Evolutionary conservation across 2,329 filamentous ascomycete genomes (phyloP), one percentile per base, ranked within the genome.

Genomic region (Trichophyton mentagrophytes): DNA sequence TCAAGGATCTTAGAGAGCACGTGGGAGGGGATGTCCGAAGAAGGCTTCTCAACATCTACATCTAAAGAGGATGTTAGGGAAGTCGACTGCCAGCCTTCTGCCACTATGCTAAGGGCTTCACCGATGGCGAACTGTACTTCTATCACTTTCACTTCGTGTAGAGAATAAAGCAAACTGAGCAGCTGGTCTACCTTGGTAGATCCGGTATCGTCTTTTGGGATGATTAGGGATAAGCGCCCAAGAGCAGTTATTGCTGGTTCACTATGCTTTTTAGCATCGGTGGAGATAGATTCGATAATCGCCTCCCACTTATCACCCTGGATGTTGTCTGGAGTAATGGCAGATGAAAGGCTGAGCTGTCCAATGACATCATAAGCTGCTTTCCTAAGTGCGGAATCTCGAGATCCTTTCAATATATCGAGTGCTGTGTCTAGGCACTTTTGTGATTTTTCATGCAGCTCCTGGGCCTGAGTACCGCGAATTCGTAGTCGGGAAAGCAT

Each of bases 121-220:
- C 93, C 93, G 30, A 95, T 85, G 0, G 90, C 84, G 70, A 99
- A 96, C 64, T 96, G 92, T 1, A 91, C 82, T 71, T 97, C 92
- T 0, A 88, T 83, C 66, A 90, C 87, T 66, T 89, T 89, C 49
- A 93, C 83, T 69, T 96, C 90, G 67, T 95, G 87, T 2, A 97
- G 78, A 8, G 80, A 80, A 69, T 91, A 88, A 0, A 97, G 76
- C 30, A 82, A 84, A 9, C 84, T 79, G 11, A 90, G 74, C 4
- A 95, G 81, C 8, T 79, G 74, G 3, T 71, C 67, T 47, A 72
- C 71, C 11, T 67, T 59, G 15, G 64, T 59, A 1, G 76, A 74
- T 36, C 72, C 67, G 30, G 67, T 63, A 3, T 69, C 69, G 17
- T 70, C 67, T 4, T 69, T 67, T 57, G 69, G 73, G 67, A 65